A percentile compares a stretch with the other conserved stretches of the same genome.
Conservation (phyloP, 805 yeast species). For the Babjeviella inositovora region DNA sequence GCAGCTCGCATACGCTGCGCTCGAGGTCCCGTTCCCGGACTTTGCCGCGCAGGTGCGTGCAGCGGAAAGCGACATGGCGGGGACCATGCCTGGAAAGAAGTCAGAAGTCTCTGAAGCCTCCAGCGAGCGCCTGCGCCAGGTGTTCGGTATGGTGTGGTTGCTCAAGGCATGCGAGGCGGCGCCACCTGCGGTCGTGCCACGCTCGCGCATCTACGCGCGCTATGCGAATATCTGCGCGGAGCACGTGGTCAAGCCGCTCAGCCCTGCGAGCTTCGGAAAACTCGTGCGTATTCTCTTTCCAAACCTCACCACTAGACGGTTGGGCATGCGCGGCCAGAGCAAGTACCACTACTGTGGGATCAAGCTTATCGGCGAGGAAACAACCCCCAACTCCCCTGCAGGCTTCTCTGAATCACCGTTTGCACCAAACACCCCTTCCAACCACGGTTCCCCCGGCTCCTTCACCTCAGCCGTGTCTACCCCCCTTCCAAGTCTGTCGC, state of each 20-base stretch:
- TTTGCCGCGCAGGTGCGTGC: slow-evolving; percentile 15
- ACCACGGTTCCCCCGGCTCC: slow-evolving; percentile 3
- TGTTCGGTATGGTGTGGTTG: slow-evolving; percentile 74
- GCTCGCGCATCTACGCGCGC: slow-evolving; percentile 22
- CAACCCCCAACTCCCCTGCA: background rate
- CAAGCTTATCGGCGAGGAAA: too few species aligned
- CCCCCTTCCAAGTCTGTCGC: too few species aligned
- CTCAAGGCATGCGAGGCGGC: slow-evolving; percentile 45
- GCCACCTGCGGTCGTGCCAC: slow-evolving; percentile 23
- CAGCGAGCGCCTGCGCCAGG: slow-evolving; percentile 50
- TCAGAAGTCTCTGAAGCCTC: slow-evolving; percentile 4
- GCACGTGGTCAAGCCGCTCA: slow-evolving; percentile 35
- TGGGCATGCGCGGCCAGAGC: slow-evolving; percentile 72
- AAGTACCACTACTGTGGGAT: slow-evolving; percentile 82
- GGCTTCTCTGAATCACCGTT: slow-evolving; percentile 1
- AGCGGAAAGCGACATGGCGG: slow-evolving; percentile 12
- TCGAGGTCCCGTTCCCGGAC: slow-evolving; percentile 15
- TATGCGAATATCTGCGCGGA: slow-evolving; percentile 23
- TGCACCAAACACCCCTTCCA: slow-evolving; percentile 3
- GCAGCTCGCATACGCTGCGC: slow-evolving; percentile 15
- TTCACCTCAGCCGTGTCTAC: background rate
- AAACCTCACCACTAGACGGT: slow-evolving; percentile 51
- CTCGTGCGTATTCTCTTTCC: slow-evolving; percentile 54
- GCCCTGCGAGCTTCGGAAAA: slow-evolving; percentile 72
- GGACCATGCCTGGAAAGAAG: slow-evolving; percentile 10